Conservation (phyloP, 2,329 filamentous ascomycete species). For the Beauveria sp. region DNA sequence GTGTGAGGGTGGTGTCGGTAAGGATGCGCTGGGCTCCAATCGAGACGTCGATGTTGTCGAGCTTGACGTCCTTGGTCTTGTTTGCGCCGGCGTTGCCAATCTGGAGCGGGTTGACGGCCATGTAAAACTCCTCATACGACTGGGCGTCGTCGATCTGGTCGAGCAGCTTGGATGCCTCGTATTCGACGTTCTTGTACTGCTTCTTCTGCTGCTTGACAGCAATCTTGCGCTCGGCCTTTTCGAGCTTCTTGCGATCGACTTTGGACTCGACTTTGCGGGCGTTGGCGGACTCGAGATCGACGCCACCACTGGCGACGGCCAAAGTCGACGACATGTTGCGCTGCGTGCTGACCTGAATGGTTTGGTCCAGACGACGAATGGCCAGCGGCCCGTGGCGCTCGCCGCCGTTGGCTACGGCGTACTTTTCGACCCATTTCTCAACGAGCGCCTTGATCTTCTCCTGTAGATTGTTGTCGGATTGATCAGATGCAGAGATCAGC, state of each 20-base stretch:
- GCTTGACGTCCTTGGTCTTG: constrained; percentile 98
- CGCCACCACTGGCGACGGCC: constrained; percentile 72
- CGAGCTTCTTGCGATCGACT: constrained; percentile 96
- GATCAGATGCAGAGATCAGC: constrained; percentile 83
- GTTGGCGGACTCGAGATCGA: constrained; percentile 92
- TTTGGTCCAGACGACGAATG: constrained; percentile 82
- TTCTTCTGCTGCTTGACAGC: constrained; percentile 98
- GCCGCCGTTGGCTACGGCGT: constrained; percentile 66
- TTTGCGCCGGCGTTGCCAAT: constrained; percentile 61
- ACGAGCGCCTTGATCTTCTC: constrained; percentile 75
- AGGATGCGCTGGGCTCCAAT: constrained; percentile 86
- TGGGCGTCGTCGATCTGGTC: constrained; percentile 74
- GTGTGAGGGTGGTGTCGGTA: constrained; percentile 79
- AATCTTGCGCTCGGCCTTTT: constrained; percentile 97
- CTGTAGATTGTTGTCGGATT: constrained; percentile 64
- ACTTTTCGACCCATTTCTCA: constrained; percentile 78
- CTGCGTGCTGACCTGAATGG: constrained; percentile 88
- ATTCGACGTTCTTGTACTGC: constrained; percentile 95
- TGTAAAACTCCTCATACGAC: constrained; percentile 99
- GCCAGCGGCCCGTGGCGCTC: constrained; percentile 66
- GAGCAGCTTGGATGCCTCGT: constrained; percentile 86
- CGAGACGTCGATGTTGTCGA: constrained; percentile 91
- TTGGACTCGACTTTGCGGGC: constrained; percentile 91
- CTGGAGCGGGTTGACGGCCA: constrained; percentile 96
- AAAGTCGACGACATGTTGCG: constrained; percentile 94